phyloP scores from a whole-genome alignment of 2,329 filamentous ascomycete species.

The Bimuria novae-zelandiae region DNA sequence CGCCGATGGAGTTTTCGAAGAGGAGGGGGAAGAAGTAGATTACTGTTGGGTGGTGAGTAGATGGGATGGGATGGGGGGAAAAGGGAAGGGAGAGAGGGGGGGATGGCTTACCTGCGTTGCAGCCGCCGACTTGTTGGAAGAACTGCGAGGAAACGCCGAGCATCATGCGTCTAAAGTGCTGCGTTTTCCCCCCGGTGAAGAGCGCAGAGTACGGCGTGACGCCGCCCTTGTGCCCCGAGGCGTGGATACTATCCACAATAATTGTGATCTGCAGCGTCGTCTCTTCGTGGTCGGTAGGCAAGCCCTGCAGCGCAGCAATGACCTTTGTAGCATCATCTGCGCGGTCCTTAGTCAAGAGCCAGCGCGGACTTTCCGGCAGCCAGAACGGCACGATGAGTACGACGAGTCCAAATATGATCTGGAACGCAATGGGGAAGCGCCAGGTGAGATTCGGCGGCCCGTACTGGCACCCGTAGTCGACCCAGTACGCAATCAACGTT shows the following conservation, averaged over 20 bases:
- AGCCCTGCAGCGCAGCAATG: constrained; percentile 56
- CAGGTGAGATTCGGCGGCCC: constrained; percentile 44
- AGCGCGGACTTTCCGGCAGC: constrained; percentile 69
- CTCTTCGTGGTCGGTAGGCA: constrained; percentile 58
- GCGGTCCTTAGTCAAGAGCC: constrained; percentile 66
- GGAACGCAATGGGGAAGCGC: constrained; percentile 61
- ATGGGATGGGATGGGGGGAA: neutral
- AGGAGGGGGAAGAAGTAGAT: constrained; percentile 52
- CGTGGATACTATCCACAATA: constrained; percentile 63
- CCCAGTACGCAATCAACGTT: constrained; percentile 58
- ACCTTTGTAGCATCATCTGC: constrained; percentile 63
- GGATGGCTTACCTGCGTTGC: constrained; percentile 3
- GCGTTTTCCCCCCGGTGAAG: constrained; percentile 66
- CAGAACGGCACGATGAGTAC: constrained; percentile 61
- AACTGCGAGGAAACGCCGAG: constrained; percentile 58
- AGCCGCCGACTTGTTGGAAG: constrained; percentile 31
- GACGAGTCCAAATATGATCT: constrained; percentile 56
- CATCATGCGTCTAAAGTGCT: constrained; percentile 68
- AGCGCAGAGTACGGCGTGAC: constrained; percentile 57
- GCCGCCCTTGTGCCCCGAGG: constrained; percentile 48
- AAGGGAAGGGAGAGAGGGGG: neutral
- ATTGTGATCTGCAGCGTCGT: constrained; percentile 66
- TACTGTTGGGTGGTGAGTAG: constrained; percentile 36
- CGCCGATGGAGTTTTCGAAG: constrained; percentile 57
- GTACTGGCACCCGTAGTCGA: constrained; percentile 43